Evolutionary conservation across 768 basidiomycete species (phyloP), one percentile per base, ranked within the genome.

Genomic region (Podaxis carcinomalis): DNA sequence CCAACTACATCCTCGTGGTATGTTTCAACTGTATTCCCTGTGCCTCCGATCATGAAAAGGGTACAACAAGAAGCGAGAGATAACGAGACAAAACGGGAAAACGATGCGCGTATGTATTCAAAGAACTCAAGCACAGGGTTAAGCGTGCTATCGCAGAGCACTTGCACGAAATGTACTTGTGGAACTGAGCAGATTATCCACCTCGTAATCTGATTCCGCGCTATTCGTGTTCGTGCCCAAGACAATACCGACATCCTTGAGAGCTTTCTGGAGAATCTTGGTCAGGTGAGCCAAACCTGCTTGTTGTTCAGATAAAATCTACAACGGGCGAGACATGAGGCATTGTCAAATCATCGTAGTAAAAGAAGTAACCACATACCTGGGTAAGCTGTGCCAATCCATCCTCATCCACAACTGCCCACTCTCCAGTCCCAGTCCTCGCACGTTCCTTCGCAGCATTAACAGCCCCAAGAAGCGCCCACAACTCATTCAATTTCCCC

Each of bases 381-480:
- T 89, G 86, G 3, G 86, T 78, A 58, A 95, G 85, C 70, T 90
- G 86, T 51, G 83, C 78, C 58, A 95, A 73, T 1, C 92, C 92
- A 1, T 92, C 90, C 67, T 92, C 90, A 69, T 95, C 93, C 2
- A 90, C 89, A n/a, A 93, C 90, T 0, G 85, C 82, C 91, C 91
- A 93, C 66, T 87, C 89, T 25, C 67, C 72, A 1, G 77, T 79
- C 14, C 78, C 80, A 11, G 68, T 66, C 32, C 72, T 74, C 21
- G 68, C 72, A 63, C 80, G 78, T 67, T 88, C 85, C 65, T 80
- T 74, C 27, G 83, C 80, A 6, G 88, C 85, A 47, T 82, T 82
- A 16, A 93, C 76, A 49, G 89, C 85, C 3, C 91, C 91, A 7
- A 94, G 81, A 13, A 91, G 75, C 14, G 90, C 91, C 93, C 93